phyloP scores from a whole-genome alignment of 805 yeast species.

The Metschnikowia cerradonensis region DNA sequence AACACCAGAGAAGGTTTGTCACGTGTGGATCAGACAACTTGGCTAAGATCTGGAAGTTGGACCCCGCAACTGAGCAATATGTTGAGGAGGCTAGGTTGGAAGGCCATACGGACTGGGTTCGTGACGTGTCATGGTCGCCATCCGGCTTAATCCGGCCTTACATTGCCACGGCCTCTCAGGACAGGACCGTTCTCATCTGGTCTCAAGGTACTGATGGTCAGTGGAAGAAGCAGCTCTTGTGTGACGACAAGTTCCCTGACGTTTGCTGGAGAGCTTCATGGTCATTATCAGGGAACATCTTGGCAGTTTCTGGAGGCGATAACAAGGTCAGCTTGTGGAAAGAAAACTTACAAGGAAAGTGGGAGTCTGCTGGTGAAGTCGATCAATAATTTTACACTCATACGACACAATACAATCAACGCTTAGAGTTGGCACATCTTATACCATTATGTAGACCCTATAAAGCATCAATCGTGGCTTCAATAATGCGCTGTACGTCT shows the following conservation, averaged over 20 bases:
- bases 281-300: constrained; percentile 92
- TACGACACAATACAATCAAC: not conserved
- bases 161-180: constrained; percentile 96
- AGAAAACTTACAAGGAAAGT: constrained; percentile 84
- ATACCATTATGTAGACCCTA: constrained; percentile 9
- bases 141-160: constrained; percentile 80
- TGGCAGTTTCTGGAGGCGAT: constrained; percentile 96
- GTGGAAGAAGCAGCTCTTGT: constrained; percentile 80
- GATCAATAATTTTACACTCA: constrained; percentile 50
- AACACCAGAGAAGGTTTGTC: constrained; percentile 64
- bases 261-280: constrained; percentile 98
- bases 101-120: constrained; percentile 97
- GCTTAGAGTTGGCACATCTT: not conserved
- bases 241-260: constrained; percentile 84
- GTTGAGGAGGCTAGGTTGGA: constrained; percentile 70
- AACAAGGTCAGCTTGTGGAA: constrained; percentile 95
- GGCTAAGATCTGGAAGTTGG: constrained; percentile 85
- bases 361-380: constrained; percentile 98
- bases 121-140: constrained; percentile 99
- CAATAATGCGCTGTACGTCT: constrained; percentile 73
- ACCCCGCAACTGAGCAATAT: constrained; percentile 52
- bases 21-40: constrained; percentile 95
- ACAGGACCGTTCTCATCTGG: constrained; percentile 93
- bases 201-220: constrained; percentile 66
- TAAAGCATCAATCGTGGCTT: constrained; percentile 50